Base-by-base conservation (phyloP, 192 early-diverging fungal genomes). In the Rhizophagus sp. region DNA sequence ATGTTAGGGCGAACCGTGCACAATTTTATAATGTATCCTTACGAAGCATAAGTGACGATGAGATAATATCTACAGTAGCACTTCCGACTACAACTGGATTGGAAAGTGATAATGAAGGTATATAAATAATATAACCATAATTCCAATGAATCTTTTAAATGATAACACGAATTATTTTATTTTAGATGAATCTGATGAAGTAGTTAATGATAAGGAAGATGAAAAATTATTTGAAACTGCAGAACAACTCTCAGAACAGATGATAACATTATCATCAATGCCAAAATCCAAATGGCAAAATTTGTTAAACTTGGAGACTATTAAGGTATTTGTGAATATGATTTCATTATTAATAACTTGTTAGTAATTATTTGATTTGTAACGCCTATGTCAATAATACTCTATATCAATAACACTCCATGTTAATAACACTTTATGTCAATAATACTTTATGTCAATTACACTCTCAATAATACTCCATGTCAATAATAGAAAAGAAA, bases 281-380 rank as follows among this genome's bases (percentile, higher is more conserved):
- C 95, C 96, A 9, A 90, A 91, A 81, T 91, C 94, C 62, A 91
- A 94, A 83, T 97, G 97, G 95, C 97, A 98, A 82, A 96, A 91
- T 50, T 84, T 99, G 69, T 84, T 98, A 71, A 95, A 91, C 82
- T 82, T 98, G 81, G 95, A 98, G 7, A 90, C 91, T 2, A 96
- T 97, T 86, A 97, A 97, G 85, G 89, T 91, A 81, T 27, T 24
- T 41, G 25, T 72, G 4, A 33, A 33, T 36, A 36, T 3, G 39
- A 39, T 41, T 22, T 69, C 0, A 39, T 65, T 22, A 36, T 65
- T 34, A 39, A 50, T 76, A 39, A 39, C 12, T 12, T 44, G 10
- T 44, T 7, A 9, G 41, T 64, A 22, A 34, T n/a, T 76, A 63
- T 50, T 76, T 17, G 19, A 22, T 17, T 57, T 5, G 4, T 36